Evolutionary conservation across 805 yeast species (phyloP).

Genomic region (Lipomyces starkeyi): DNA sequence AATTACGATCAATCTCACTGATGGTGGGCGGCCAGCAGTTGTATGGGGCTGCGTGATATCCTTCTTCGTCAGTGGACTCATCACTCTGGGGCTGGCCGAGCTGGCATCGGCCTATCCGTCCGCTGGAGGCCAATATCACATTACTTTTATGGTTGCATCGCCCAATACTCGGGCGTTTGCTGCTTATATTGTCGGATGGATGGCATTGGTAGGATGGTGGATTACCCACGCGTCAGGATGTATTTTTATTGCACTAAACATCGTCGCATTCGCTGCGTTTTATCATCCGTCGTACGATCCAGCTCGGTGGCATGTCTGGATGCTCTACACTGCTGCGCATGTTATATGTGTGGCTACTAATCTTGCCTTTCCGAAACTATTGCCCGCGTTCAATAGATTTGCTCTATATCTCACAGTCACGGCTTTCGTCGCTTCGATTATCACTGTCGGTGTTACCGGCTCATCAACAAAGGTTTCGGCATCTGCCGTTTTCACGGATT

Average conservation of each 20-base stretch:
- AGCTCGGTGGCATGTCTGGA: slow-evolving; percentile 52
- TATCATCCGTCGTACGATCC: slow-evolving; percentile 58
- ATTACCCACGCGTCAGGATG: slow-evolving; percentile 47
- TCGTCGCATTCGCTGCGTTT: slow-evolving; percentile 45
- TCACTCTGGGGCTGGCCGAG: slow-evolving; percentile 33
- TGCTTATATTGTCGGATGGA: slow-evolving; percentile 41
- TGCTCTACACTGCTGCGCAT: slow-evolving; percentile 57
- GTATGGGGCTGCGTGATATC: slow-evolving; percentile 34
- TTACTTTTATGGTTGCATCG: slow-evolving; percentile 40
- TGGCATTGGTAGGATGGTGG: slow-evolving; percentile 42
- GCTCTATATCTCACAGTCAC: slow-evolving; percentile 56
- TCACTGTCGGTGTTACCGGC: slow-evolving; percentile 53
- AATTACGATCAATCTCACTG: slow-evolving; percentile 5
- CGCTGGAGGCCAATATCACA: slow-evolving; percentile 38
- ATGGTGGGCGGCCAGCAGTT: slow-evolving; percentile 16
- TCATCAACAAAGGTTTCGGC: slow-evolving; percentile 40
- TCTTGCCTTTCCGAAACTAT: slow-evolving; percentile 21
- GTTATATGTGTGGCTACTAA: slow-evolving; percentile 41
- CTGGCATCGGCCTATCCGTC: slow-evolving; percentile 36
- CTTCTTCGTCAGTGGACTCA: slow-evolving; percentile 24
- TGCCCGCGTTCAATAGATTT: slow-evolving; percentile 57
- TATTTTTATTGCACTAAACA: slow-evolving; percentile 42
- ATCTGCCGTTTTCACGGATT: slow-evolving; percentile 54
- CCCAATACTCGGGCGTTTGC: slow-evolving; percentile 37
- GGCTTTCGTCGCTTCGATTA: slow-evolving; percentile 54